Evolutionary conservation across 441 rosid genomes (phyloP).

Genomic region (Dalechampia spathulata): DNA sequence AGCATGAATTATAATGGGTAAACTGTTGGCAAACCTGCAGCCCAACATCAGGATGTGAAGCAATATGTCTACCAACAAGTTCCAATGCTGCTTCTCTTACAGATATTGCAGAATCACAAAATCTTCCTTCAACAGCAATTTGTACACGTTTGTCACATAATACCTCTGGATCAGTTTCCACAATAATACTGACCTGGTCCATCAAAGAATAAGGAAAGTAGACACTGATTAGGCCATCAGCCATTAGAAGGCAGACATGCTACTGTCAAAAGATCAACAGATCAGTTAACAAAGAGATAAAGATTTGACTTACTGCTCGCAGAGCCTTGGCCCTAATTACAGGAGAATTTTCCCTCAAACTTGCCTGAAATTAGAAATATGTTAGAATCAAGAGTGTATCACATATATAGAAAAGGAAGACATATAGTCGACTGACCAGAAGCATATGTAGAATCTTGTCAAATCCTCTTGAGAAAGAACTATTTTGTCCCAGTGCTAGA

Average conservation of each 20-base stretch:
- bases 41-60: slow-evolving; percentile 98
- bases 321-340: slow-evolving; percentile 94
- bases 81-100: slow-evolving; percentile 99
- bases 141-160: slow-evolving; percentile 90
- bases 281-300: slow-evolving; percentile 9
- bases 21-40: slow-evolving; percentile 51
- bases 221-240: slow-evolving; percentile 9
- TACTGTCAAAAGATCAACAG: slow-evolving; percentile 12
- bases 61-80: slow-evolving; percentile 98
- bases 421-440: slow-evolving; percentile 58
- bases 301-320: slow-evolving; percentile 67
- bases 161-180: slow-evolving; percentile 98
- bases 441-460: slow-evolving; percentile 97
- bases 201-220: slow-evolving; percentile 20
- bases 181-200: slow-evolving; percentile 92
- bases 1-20: slow-evolving; percentile 8
- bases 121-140: slow-evolving; percentile 98
- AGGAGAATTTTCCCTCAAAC: slow-evolving; percentile 96
- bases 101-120: slow-evolving; percentile 98
- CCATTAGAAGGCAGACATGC: slow-evolving; percentile 7
- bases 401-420: slow-evolving; percentile 9
- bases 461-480: slow-evolving; percentile 96
- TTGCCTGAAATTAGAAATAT: slow-evolving; percentile 52
- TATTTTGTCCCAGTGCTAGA: slow-evolving; percentile 79
- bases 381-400: slow-evolving; percentile 23